Conservation (phyloP, 352 stramenopile species). For the Phytophthora pistaciae region DNA sequence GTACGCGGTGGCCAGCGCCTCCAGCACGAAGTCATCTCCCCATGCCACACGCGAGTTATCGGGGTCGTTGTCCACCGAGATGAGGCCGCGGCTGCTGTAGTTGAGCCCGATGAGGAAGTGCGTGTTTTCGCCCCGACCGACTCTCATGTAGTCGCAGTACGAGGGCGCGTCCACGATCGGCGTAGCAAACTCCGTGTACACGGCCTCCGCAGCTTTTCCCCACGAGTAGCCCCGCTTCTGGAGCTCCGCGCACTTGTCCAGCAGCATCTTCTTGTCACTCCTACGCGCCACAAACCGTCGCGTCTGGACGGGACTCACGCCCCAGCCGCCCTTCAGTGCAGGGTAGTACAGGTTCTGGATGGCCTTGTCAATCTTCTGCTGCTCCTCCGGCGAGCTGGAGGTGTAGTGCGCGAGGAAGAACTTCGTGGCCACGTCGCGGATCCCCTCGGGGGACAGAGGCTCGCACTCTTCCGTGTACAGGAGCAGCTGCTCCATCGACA, state of each 20-base stretch:
- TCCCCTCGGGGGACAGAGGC: slow-evolving; percentile 68
- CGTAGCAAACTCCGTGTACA: slow-evolving; percentile 80
- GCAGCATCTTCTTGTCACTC: slow-evolving; percentile 76
- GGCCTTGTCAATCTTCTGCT: slow-evolving; percentile 83
- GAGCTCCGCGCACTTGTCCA: slow-evolving; percentile 81
- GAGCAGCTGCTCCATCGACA: slow-evolving; percentile 89
- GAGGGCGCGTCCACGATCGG: slow-evolving; percentile 76
- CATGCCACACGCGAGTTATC: slow-evolving; percentile 85
- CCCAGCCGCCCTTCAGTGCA: slow-evolving; percentile 83
- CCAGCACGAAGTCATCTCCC: slow-evolving; percentile 88
- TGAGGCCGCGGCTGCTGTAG: slow-evolving; percentile 79
- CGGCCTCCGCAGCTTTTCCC: slow-evolving; percentile 76
- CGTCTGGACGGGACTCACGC: slow-evolving; percentile 85
- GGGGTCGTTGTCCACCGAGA: slow-evolving; percentile 85
- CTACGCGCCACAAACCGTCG: slow-evolving; percentile 77
- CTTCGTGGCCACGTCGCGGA: slow-evolving; percentile 79
- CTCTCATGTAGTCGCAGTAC: slow-evolving; percentile 90
- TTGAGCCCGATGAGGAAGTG: slow-evolving; percentile 86
- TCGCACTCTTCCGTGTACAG: slow-evolving; percentile 89
- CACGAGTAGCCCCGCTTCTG: slow-evolving; percentile 85
- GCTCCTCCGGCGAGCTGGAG: slow-evolving; percentile 60
- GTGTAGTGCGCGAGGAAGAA: slow-evolving; percentile 83
- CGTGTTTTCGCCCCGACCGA: slow-evolving; percentile 76
- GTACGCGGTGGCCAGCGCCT: slow-evolving; percentile 87
- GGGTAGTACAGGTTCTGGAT: slow-evolving; percentile 91